Base-by-base conservation (phyloP, 2,329 filamentous ascomycete genomes). In the Neospermospora avenae region DNA sequence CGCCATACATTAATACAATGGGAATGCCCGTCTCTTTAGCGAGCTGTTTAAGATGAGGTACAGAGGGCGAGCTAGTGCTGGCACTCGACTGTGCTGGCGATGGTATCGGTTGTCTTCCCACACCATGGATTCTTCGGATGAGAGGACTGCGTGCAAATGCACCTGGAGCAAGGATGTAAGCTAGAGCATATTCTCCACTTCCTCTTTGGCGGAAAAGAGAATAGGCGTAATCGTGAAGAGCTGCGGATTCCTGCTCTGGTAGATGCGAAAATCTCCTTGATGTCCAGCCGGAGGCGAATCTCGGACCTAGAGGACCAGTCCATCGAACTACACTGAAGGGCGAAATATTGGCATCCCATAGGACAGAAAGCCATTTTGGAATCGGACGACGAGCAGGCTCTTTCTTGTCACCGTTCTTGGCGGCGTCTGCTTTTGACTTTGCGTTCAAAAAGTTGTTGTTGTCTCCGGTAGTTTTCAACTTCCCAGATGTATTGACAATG, bases 281-380 rank as follows among this genome's bases (percentile, higher is more conserved):
- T 8, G 91, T 97, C 95, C 95, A 99, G 60, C 92, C 93, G 0
- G 92, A 97, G 1, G 97, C 91, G 37, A 99, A 85, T 24, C 93
- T 86, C 3, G 95, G 95, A 0, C 95, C 95, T 0, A 99, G 78
- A 0, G 95, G 95, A 0, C 95, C 95, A 1, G 91, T 83, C 80
- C 92, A 88, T 61, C 95, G 89, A 14, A 99, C 85, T 52, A 99
- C 79, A 66, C 88, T 93, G 75, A 99, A 99, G 6, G 95, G 95
- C 0, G 93, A 97, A 65, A 98, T 85, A 72, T 99, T 99, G 67
- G 92, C 90, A 67, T 99, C 95, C 95, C 95, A 99, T 4, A 99
- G 84, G 77, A 93, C 97, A 58, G 87, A 86, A 20, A 98, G 79
- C 93, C 93, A 97, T 74, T 88, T 86, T 0, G 93, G 91, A 2